These are phyloP conservation scores for Tulasnella sp. DNA, from an alignment of 768 basidiomycete genomes.

Conservation along the genomic window DNA sequence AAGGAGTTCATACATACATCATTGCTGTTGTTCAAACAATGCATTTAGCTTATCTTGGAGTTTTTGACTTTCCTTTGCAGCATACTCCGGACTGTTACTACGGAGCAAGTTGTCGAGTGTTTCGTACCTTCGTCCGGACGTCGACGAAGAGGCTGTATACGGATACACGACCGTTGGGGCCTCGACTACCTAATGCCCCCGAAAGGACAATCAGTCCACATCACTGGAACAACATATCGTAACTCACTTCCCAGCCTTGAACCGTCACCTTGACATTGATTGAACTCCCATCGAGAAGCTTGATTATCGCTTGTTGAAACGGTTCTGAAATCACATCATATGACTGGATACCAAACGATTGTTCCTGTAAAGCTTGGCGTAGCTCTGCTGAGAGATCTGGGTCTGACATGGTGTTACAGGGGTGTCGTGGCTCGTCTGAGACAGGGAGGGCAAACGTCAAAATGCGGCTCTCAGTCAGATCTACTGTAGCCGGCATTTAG, in stretches of 20 bases:
- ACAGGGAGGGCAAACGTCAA: neutral
- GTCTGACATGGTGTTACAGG: neutral
- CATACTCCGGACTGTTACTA: constrained; percentile 1
- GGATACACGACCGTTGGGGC: neutral
- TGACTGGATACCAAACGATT: constrained; percentile 2
- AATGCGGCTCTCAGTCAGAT: neutral
- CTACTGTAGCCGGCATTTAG: neutral
- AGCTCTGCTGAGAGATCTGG: constrained; percentile 10
- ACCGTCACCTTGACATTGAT: neutral
- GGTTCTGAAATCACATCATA: neutral
- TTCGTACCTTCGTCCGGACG: neutral
- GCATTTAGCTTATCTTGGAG: neutral
- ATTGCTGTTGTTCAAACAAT: neutral
- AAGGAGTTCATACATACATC: neutral
- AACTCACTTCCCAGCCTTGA: constrained; percentile 12
- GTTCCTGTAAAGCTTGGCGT: neutral
- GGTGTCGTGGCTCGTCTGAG: neutral
- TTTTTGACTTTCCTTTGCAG: neutral
- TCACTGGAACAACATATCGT: neutral
- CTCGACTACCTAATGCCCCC: neutral
- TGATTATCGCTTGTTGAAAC: neutral
- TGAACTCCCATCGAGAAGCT: neutral
- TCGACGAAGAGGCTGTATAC: neutral
- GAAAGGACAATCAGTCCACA: neutral
- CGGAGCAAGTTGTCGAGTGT: constrained; percentile 7